Conservation (phyloP, 2,329 filamentous ascomycete species). For the Didymella pinodella region DNA sequence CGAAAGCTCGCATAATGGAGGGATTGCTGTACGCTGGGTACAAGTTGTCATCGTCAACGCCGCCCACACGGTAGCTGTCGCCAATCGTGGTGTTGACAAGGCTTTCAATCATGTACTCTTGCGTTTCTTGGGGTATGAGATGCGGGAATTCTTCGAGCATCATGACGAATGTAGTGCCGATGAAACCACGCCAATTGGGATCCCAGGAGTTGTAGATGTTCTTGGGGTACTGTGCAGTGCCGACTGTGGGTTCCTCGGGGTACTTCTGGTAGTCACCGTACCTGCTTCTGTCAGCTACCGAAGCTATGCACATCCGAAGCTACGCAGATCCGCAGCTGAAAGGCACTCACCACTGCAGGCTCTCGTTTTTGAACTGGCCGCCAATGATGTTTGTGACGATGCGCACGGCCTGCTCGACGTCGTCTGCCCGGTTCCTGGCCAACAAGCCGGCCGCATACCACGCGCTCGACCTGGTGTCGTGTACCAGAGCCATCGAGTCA, state of each 20-base stretch:
- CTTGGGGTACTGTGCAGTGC: slow-evolving; percentile 59
- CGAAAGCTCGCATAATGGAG: slow-evolving; percentile 69
- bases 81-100: slow-evolving; percentile 65
- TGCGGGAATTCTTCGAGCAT: slow-evolving; percentile 66
- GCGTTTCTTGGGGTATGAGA: slow-evolving; percentile 54
- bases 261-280: slow-evolving; percentile 63
- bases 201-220: slow-evolving; percentile 67
- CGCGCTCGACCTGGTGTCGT: slow-evolving; percentile 64
- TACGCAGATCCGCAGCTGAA: too few species aligned
- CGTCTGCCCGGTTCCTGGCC: slow-evolving; percentile 61
- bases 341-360: slow-evolving; percentile 62
- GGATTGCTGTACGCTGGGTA: slow-evolving; percentile 69
- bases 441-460: slow-evolving; percentile 69
- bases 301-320: too few species aligned
- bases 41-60: slow-evolving; percentile 67
- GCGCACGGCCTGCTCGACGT: slow-evolving; percentile 60
- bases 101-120: slow-evolving; percentile 60
- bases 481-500: slow-evolving; percentile 57
- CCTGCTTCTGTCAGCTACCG: slow-evolving; percentile 31
- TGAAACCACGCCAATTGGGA: slow-evolving; percentile 70
- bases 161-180: slow-evolving; percentile 66
- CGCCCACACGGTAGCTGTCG: slow-evolving; percentile 68
- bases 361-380: slow-evolving; percentile 61
- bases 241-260: slow-evolving; percentile 66
- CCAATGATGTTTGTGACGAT: slow-evolving; percentile 64